Evolutionary conservation across 192 early-diverging fungal species (phyloP).

Genomic region (Entomortierella lignicola): DNA sequence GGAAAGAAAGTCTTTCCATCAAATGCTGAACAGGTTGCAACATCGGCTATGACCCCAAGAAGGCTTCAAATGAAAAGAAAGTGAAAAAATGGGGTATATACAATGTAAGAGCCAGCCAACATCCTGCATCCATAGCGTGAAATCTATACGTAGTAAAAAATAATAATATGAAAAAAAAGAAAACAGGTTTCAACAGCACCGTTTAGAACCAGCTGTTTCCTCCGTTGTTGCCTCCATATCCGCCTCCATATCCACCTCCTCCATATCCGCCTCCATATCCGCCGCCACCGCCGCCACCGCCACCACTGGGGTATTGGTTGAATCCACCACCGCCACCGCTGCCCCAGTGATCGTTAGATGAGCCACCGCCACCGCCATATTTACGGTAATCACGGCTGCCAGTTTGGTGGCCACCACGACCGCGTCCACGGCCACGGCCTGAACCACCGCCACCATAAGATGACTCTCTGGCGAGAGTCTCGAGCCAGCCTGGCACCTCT

Average conservation of each 20-base stretch:
- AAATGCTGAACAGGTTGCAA: conserved; percentile 37
- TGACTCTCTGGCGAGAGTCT: conserved; percentile 73
- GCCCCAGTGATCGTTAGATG: conserved; percentile 57
- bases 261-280: conserved; percentile 52
- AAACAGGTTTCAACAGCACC: not conserved
- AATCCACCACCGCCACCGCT: conserved; percentile 57
- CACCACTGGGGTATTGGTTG: conserved; percentile 37
- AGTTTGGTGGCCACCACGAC: conserved; percentile 45
- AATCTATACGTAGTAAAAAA: conserved; percentile 20
- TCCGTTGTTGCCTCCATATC: conserved; percentile 26
- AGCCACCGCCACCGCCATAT: conserved; percentile 56
- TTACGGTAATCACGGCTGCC: conserved; percentile 53
- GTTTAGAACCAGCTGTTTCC: conserved; percentile 76
- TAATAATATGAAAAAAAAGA: conserved; percentile 6
- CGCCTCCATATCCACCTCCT: conserved; percentile 38
- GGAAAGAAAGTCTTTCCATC: no score
- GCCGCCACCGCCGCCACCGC: conserved; percentile 12
- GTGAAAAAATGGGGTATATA: conserved; percentile 30
- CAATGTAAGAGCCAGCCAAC: conserved; percentile 36
- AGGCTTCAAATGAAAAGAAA: conserved; percentile 44
- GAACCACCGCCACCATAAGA: conserved; percentile 50
- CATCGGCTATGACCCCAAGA: conserved; percentile 30
- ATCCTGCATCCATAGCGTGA: conserved; percentile 53
- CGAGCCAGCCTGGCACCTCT: conserved; percentile 88
- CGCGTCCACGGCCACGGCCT: conserved; percentile 61